Evolutionary conservation across 1,139 yeast genomes (phyloP), one percentile per base, ranked within the genome.

Genomic region (Yamadazyma sp.): DNA sequence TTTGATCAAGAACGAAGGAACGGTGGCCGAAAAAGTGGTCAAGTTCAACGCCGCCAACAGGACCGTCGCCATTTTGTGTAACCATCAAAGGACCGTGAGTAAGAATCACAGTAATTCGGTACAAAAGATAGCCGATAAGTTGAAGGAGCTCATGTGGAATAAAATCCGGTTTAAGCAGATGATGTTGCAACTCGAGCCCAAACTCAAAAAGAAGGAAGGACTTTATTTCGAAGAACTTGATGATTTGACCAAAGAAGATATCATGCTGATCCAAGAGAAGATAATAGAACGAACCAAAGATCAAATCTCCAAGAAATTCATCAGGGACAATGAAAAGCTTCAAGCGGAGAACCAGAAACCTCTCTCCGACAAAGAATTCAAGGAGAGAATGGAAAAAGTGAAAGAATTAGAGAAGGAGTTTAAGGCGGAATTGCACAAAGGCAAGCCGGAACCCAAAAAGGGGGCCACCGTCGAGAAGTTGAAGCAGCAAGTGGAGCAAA

Each of bases 21-120:
- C 96, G 0, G 85, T 88, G 11, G 83, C 86, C 14, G 97, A 91
- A 58, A 91, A 89, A 57, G 83, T 89, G 38, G 83, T 89, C 41
- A 82, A 79, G 47, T 91, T 85, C 64, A 91, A 91, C 62, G 96
- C 97, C 11, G 98, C 98, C 3, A 91, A 91, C 59, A 79, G 97
- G 61, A 84, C 92, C 2, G 98, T 91, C 46, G 98, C 98, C 9
- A 88, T 91, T 47, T 71, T 91, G 54, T 91, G 98, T 86, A 91
- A 91, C 73, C 98, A 91, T 75, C 98, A 91, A 73, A 83, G 96
- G 65, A 80, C 96, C 18, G 91, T 89, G 16, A 79, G 91, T 42
- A 89, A 89, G 59, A 80, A 80, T 6, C 97, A 91, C 58, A 92
- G 87, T 30, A 77, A 79, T 15, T 74, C 89, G 5, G 87, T 91